Percentiles rank a stretch among this genome's conserved stretches.
These are phyloP conservation scores for Jackrogersella minutella DNA, from an alignment of 495 filamentous ascomycete genomes.

Conservation along the genomic window DNA sequence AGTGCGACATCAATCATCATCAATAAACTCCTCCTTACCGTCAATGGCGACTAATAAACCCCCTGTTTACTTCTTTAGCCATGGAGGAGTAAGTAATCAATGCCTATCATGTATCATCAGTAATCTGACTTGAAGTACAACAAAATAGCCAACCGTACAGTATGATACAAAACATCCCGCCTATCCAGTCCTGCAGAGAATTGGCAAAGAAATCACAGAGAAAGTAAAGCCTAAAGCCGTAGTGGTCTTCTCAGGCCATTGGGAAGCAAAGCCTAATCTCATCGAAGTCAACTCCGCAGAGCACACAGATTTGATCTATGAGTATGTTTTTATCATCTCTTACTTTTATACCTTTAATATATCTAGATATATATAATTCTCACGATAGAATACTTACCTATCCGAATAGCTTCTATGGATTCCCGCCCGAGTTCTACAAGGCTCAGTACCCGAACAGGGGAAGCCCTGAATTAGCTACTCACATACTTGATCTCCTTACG, in stretches of 20 bases:
- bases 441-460: slow-evolving; percentile 76
- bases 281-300: slow-evolving; percentile 79
- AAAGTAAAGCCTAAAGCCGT: slow-evolving; percentile 82
- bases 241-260: slow-evolving; percentile 89
- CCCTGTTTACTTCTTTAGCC: slow-evolving; percentile 81
- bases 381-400: slow-evolving; percentile 27
- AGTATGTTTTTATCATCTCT: slow-evolving; percentile 58
- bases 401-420: slow-evolving; percentile 72
- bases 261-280: slow-evolving; percentile 68
- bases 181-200: slow-evolving; percentile 69
- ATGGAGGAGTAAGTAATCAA: slow-evolving; percentile 78
- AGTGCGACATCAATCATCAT: slow-evolving; percentile 10
- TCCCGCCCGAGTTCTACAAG: slow-evolving; percentile 68
- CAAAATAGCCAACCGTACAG: slow-evolving; percentile 72
- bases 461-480: slow-evolving; percentile 68
- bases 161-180: slow-evolving; percentile 77
- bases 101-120: not conserved
- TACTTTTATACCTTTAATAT: not conserved
- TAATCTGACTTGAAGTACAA: not conserved
- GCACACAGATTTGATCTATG: slow-evolving; percentile 79
- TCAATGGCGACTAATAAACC: slow-evolving; percentile 48
- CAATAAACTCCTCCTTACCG: not conserved
- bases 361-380: not conserved
- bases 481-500: slow-evolving; percentile 66
- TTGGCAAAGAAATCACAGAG: slow-evolving; percentile 81